A percentile compares a stretch with the other conserved stretches of the same genome.
phyloP scores from a whole-genome alignment of 2,329 filamentous ascomycete species.

The Clarireedia hainanense region DNA sequence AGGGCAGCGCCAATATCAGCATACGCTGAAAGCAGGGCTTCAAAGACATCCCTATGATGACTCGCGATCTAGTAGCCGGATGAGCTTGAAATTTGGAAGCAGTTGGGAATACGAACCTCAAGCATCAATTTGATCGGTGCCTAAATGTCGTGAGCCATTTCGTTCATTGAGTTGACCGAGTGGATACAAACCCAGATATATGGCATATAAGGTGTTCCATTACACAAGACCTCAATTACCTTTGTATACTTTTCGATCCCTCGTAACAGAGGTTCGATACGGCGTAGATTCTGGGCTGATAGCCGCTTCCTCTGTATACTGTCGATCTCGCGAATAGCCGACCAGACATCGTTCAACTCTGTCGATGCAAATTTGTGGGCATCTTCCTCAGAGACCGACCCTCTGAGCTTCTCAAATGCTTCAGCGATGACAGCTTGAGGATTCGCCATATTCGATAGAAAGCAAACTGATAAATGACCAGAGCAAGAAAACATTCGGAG shows the following conservation, averaged over 20 bases:
- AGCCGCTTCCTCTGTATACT: conserved; percentile 31
- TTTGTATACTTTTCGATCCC: conserved; percentile 37
- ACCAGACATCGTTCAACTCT: conserved; percentile 32
- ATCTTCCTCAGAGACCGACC: conserved; percentile 9
- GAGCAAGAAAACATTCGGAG: too few relatives aligned
- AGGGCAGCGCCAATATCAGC: conserved; percentile 33
- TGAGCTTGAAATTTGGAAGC: background rate
- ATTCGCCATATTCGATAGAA: background rate
- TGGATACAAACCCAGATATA: conserved; percentile 36
- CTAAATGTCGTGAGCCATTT: conserved; percentile 7
- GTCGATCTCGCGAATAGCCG: conserved; percentile 34
- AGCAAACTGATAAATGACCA: too few relatives aligned
- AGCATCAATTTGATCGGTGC: conserved; percentile 35
- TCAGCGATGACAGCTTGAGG: conserved; percentile 1
- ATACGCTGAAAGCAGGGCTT: conserved; percentile 35
- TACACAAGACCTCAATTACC: conserved; percentile 36
- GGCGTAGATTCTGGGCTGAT: conserved; percentile 36
- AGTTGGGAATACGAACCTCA: conserved; percentile 15
- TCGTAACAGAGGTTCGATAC: conserved; percentile 35
- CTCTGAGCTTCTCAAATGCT: conserved; percentile 13
- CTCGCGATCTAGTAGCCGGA: conserved; percentile 7
- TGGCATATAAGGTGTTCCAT: conserved; percentile 38
- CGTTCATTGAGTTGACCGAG: background rate
- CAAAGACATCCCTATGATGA: conserved; percentile 31
- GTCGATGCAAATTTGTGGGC: conserved; percentile 18